Evolutionary conservation across 768 basidiomycete species (phyloP), one percentile per base, ranked within the genome.

Genomic region (Tylopilus cervinicoccineus): DNA sequence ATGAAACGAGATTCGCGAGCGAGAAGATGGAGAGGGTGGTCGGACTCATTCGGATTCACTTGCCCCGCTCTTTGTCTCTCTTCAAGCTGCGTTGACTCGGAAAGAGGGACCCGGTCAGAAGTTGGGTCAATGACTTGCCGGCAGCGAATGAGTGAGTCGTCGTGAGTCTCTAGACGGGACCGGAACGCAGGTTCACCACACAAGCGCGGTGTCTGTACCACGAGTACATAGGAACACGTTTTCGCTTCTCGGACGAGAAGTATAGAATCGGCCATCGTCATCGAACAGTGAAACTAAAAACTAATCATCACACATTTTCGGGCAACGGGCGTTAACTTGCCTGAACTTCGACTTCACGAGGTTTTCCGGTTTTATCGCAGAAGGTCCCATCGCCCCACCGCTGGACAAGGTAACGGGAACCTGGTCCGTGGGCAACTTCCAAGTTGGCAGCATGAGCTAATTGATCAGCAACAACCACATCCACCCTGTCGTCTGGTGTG

Each of bases 321-420:
- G 23, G 54, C 14, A 43, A 46, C n/a, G 12, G 33, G 49, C 11
- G 36, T 22, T 31, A 29, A 67, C 79, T 56, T 54, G 88, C 93
- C 83, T 99, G 96, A 27, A 99, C 85, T 76, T 99, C 94, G 36
- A 94, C 86, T 72, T 92, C 90, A 52, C 96, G 84, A 47, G 77
- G 77, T 68, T 78, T 79, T 13, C 87, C 86, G 3, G 91, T 94
- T 75, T 90, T 93, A 71, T 97, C 95, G 68, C 96, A 99, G 42
- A 81, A 67, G 6, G 91, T 95, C 17, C 96, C 96, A 59, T 91
- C 89, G 43, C 81, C 79, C 91, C 91, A 93, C 55, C 85, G 79
- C 62, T 96, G 93, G 11, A 92, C 86, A 42, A 99, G 85, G 71
- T 98, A 99, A 41, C 87, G 83, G 12, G 88, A 88, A 47, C 88